Evolutionary conservation across 495 filamentous ascomycete genomes (phyloP), one percentile per base, ranked within the genome.

Genomic region (Opeltia flavorubescens): DNA sequence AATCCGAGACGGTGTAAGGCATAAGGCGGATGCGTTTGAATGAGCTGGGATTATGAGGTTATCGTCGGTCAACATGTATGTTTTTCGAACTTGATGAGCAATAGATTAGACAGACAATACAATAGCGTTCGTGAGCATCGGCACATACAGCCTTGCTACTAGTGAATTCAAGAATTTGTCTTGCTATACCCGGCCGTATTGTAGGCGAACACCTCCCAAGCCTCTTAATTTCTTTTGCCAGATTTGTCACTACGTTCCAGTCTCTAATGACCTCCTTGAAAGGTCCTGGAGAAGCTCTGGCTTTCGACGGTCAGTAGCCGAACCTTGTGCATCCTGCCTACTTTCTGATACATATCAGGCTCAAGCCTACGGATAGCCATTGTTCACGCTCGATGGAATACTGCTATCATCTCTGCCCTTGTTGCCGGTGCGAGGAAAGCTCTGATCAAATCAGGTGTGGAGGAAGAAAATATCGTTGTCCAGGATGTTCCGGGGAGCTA

Each of bases 331-430:
- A 33, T 13, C 5, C 24, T 27, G 35, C 21, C 28, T 31, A 21
- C 26, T 23, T 27, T 13, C 5, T 39, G 27, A 21, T 30, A n/a
- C 60, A 58, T 72, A 46, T 39, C 20, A 83, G 91, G 91, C 58
- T 83, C 83, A 55, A 73, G 69, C 50, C 76, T 98, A 50, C 85
- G 91, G 53, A 81, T 98, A 58, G 89, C 83, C 46, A 95, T 98
- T 57, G 77, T 98, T 26, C 91, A 95, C 65, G 91, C 89, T 21
- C 79, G 91, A 51, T 98, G 91, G 91, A 98, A 96, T 65, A 78
- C 72, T 42, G 64, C 54, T 27, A 74, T 86, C 50, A 89, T 96
- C 63, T 77, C 82, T 25, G 71, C 81, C 27, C 77, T 98, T 18
- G 71, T 98, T 35, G 69, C 72, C 24, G 91, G 91, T 45, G 72